phyloP scores from a whole-genome alignment of 208 protist species.

The Phytomonas sp. region DNA sequence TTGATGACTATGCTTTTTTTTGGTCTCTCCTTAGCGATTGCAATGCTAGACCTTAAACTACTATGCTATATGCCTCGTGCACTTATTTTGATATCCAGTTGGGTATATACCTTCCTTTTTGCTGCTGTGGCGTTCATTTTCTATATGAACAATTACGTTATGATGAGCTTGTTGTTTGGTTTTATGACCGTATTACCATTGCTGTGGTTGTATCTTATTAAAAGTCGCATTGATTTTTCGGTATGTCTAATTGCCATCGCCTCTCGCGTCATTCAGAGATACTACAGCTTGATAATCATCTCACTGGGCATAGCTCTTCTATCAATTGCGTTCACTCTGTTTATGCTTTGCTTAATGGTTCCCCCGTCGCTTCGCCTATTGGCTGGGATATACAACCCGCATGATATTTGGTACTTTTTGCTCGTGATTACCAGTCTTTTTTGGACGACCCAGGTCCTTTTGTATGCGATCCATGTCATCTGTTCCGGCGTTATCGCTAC shows the following conservation, averaged over 20 bases:
- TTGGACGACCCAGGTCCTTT: slow-evolving; percentile 59
- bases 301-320: slow-evolving; percentile 20
- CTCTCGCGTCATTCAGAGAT: slow-evolving; percentile 23
- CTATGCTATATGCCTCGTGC: slow-evolving; percentile 14
- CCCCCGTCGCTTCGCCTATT: slow-evolving; percentile 19
- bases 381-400: neutral
- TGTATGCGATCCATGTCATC: slow-evolving; percentile 59
- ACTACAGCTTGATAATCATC: slow-evolving; percentile 37
- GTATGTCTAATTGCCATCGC: slow-evolving; percentile 31
- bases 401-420: slow-evolving; percentile 10
- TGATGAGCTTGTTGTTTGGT: slow-evolving; percentile 19
- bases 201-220: slow-evolving; percentile 58
- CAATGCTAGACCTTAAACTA: slow-evolving; percentile 15
- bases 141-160: slow-evolving; percentile 1
- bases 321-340: slow-evolving; percentile 6
- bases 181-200: slow-evolving; percentile 26
- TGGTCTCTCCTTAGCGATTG: slow-evolving; percentile 11
- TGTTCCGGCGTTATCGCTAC: slow-evolving; percentile 64
- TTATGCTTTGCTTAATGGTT: slow-evolving; percentile 18
- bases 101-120: slow-evolving; percentile 21
- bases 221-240: slow-evolving; percentile 53
- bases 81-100: slow-evolving; percentile 22
- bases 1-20: slow-evolving; percentile 11
- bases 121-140: slow-evolving; percentile 16
- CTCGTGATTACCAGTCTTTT: slow-evolving; percentile 39